phyloP scores from a whole-genome alignment of 2,329 filamentous ascomycete species.

The Emericellopsis atlantica region DNA sequence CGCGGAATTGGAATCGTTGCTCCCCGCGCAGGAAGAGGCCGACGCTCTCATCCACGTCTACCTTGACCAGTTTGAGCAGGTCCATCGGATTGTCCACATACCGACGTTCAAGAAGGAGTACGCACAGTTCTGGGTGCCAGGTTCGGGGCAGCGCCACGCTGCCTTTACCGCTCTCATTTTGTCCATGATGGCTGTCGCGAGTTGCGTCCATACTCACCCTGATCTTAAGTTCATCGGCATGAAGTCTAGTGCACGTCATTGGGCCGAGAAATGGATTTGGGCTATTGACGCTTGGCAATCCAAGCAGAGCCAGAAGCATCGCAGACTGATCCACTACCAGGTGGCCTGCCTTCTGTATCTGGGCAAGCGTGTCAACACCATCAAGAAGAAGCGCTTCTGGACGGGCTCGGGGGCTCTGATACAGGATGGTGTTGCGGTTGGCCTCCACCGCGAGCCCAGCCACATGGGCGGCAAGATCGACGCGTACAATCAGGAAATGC shows the following conservation, averaged over 20 bases:
- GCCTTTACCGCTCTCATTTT: conserved; percentile 47
- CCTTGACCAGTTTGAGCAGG: conserved; percentile 41
- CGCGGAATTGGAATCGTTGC: conserved; percentile 32
- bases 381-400: conserved; percentile 55
- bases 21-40: conserved; percentile 32
- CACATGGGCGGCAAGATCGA: conserved; percentile 41
- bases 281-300: conserved; percentile 41
- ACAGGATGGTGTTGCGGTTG: conserved; percentile 44
- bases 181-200: conserved; percentile 46
- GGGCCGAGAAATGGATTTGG: conserved; percentile 42
- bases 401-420: conserved; percentile 41
- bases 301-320: conserved; percentile 48
- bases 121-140: conserved; percentile 37
- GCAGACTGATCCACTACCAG: conserved; percentile 47
- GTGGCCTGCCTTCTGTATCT: conserved; percentile 47
- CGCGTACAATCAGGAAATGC: conserved; percentile 50
- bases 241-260: conserved; percentile 42
- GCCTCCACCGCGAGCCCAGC: conserved; percentile 46
- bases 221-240: conserved; percentile 43
- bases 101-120: conserved; percentile 46
- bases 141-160: conserved; percentile 28
- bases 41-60: conserved; percentile 37
- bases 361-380: conserved; percentile 47
- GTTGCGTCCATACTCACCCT: conserved; percentile 39
- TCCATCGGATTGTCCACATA: conserved; percentile 45